These are phyloP conservation scores for Wickerhamomyces hampshirensis DNA, from an alignment of 805 yeast species.

Conservation along the genomic window DNA sequence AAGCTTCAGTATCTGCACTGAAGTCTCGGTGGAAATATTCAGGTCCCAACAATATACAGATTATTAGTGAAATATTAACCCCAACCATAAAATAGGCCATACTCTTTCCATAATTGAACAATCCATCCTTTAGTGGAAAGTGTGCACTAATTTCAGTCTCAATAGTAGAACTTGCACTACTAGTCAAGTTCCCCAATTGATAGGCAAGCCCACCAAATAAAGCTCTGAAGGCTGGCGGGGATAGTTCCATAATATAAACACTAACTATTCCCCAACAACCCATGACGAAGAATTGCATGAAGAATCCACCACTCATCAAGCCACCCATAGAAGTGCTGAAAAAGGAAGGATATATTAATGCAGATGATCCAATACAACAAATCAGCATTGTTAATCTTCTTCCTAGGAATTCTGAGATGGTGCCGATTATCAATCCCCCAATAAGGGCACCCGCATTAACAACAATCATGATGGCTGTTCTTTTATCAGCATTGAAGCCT, in stretches of 20 bases:
- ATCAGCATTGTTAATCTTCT: conserved; percentile 52
- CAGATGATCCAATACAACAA: conserved; percentile 51
- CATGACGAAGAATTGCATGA: conserved; percentile 60
- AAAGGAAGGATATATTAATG: conserved; percentile 59
- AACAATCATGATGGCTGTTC: conserved; percentile 57
- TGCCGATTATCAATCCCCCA: conserved; percentile 62
- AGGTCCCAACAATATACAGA: conserved; percentile 52
- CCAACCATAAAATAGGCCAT: conserved; percentile 69
- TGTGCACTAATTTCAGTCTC: conserved; percentile 39
- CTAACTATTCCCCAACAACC: conserved; percentile 77
- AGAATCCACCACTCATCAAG: conserved; percentile 57
- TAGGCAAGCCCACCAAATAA: conserved; percentile 58
- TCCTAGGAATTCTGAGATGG: conserved; percentile 52
- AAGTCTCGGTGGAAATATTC: conserved; percentile 42
- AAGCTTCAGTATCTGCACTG: conserved; percentile 18
- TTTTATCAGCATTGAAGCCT: conserved; percentile 36
- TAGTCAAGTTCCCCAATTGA: conserved; percentile 23
- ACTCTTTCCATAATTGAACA: conserved; percentile 60
- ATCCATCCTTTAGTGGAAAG: conserved; percentile 24
- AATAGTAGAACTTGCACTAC: conserved; percentile 58
- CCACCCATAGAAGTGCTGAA: conserved; percentile 29
- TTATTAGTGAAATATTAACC: conserved; percentile 48
- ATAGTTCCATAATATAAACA: conserved; percentile 58
- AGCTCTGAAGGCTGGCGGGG: conserved; percentile 60
- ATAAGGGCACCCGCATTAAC: conserved; percentile 63